Base-by-base conservation (phyloP, 306 rosid species). In the Vachellia pachyceras region DNA sequence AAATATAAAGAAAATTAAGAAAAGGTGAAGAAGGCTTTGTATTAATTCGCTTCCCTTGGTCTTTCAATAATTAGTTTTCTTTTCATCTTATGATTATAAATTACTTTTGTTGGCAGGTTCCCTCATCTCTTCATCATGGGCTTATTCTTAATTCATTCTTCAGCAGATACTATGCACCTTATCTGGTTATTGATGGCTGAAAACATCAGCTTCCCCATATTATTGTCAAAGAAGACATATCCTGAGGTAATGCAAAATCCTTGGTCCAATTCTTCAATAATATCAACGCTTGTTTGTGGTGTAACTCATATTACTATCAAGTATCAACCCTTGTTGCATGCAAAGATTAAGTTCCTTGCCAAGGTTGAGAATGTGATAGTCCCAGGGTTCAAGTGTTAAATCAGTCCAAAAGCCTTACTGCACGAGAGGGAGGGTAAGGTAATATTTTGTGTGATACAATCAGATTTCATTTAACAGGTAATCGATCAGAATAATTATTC, bases 141-240 rank as follows among this genome's bases (percentile, higher is more conserved):
- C 73, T 82, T 93, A 80, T 83, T 84, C 69, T 60, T 78, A 39
- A 55, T 47, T 73, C 54, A 41, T 33, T 77, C 88, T 73, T 78
- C 88, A 33, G 83, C 78, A 29, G 86, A 82, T 55, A 81, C 20
- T 54, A 77, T 50, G 75, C 81, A 80, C 69, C 76, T 91, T 47
- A 76, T 85, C 75, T 87, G 87, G 80, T 84, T 84, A 3, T 75
- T 93, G 76, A 50, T 87, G 87, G 83, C 87, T 67, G 98, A 91
- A 85, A 86, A 90, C 79, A 79, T 91, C 77, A 72, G 91, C 17
- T 86, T 91, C 77, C 98, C 99, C 46, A 85, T 95, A 88, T 87
- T 95, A 81, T 86, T 93, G 77, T 89, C 92, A 60, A 84, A 87
- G 77, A 77, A 47, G 86, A 85, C 82, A 74, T 89, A 88, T 82